Conservation (phyloP, 208 protist genomes). For the Trypanosoma avium region DNA sequence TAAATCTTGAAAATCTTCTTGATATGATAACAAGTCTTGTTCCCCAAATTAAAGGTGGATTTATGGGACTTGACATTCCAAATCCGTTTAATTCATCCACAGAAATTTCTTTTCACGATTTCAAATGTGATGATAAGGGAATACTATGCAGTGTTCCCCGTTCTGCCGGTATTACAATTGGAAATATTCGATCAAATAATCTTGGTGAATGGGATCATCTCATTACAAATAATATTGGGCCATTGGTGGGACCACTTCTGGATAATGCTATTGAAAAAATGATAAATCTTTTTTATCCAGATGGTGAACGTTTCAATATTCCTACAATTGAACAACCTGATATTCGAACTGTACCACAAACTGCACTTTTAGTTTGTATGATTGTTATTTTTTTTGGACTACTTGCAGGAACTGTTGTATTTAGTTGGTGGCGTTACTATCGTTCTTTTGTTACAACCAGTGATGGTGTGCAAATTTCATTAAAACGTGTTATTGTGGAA, state of each 20-base stretch:
- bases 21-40: background rate
- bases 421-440: background rate
- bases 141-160: constrained; percentile 1
- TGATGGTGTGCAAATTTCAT: constrained; percentile 13
- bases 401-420: background rate
- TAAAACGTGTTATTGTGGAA: constrained; percentile 40
- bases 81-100: background rate
- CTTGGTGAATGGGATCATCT: background rate
- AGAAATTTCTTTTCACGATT: constrained; percentile 3
- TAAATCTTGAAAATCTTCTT: background rate
- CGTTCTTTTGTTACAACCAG: background rate
- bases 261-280: background rate
- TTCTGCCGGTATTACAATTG: background rate
- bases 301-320: background rate
- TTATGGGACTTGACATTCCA: background rate
- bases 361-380: background rate
- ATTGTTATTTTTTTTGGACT: background rate
- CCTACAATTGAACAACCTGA: background rate
- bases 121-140: background rate
- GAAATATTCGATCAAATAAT: constrained; percentile 3
- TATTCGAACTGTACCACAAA: background rate
- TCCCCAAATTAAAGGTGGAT: background rate
- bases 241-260: background rate
- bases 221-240: background rate
- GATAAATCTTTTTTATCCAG: background rate